Percentiles rank a stretch among this genome's conserved stretches.
These are phyloP conservation scores for Hanseniaspora meyeri DNA, from an alignment of 805 yeast species.

Conservation along the genomic window DNA sequence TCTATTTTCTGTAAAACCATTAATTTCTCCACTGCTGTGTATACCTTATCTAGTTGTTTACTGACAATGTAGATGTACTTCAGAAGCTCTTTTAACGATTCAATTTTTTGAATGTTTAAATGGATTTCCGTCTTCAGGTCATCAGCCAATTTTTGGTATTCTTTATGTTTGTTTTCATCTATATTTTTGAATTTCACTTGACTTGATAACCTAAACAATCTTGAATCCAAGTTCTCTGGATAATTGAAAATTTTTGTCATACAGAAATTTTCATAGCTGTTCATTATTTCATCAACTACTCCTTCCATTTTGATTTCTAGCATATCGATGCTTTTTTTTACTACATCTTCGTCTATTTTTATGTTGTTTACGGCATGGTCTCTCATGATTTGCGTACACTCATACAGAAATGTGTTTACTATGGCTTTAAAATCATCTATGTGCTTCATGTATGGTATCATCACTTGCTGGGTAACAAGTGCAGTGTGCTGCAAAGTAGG, in stretches of 20 bases:
- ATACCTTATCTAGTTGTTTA: not conserved
- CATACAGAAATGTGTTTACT: slow-evolving; percentile 1
- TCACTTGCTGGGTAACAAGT: slow-evolving; percentile 1
- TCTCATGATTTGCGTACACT: slow-evolving; percentile 6
- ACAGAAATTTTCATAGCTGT: slow-evolving; percentile 6
- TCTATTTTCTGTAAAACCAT: not conserved
- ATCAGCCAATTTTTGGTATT: not conserved
- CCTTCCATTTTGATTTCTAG: slow-evolving; percentile 6
- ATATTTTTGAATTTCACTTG: slow-evolving; percentile 4
- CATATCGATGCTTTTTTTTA: not conserved
- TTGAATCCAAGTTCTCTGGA: slow-evolving; percentile 4
- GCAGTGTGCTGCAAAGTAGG: slow-evolving; percentile 8
- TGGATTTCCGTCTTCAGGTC: not conserved
- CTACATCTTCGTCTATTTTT: slow-evolving; percentile 5
- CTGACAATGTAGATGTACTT: not conserved
- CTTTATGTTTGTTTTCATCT: not conserved
- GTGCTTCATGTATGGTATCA: slow-evolving; percentile 5
- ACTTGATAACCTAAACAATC: slow-evolving; percentile 6
- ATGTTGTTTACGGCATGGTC: slow-evolving; percentile 1
- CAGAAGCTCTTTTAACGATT: not conserved
- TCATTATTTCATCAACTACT: slow-evolving; percentile 2
- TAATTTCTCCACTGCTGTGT: not conserved
- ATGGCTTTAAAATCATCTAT: not conserved
- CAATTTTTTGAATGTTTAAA: not conserved
- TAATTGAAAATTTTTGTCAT: slow-evolving; percentile 8